Evolutionary conservation across 2,329 filamentous ascomycete genomes (phyloP).

Genomic region (Alternaria brassicicola): DNA sequence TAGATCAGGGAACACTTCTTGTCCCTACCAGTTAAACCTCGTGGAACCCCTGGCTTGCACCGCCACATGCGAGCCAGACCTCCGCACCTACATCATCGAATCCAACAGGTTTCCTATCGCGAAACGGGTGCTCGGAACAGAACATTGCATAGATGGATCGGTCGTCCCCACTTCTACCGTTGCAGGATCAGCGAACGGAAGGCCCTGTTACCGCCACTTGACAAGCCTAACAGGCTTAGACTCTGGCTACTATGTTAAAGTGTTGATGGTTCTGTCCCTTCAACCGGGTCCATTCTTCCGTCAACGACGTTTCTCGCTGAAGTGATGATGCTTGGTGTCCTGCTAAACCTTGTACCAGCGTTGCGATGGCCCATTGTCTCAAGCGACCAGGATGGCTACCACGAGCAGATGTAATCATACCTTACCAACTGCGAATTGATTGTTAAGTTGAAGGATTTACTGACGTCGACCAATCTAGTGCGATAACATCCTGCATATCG

Average conservation of each 20-base stretch:
- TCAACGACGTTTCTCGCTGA: constrained; percentile 3
- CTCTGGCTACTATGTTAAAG: background rate
- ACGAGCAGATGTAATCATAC: constrained; percentile 8
- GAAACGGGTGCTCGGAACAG: constrained; percentile 3
- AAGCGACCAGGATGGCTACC: background rate
- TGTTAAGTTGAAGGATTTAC: background rate
- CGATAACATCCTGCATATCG: constrained; percentile 8
- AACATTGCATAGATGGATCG: constrained; percentile 1
- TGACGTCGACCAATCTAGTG: constrained; percentile 2
- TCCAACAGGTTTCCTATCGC: constrained; percentile 4
- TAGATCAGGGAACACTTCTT: background rate
- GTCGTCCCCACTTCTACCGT: background rate
- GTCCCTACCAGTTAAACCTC: background rate
- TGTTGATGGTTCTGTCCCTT: background rate
- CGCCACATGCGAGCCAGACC: constrained; percentile 2
- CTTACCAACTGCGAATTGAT: background rate
- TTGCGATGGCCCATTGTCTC: constrained; percentile 4
- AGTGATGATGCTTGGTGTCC: constrained; percentile 7
- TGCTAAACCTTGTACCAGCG: constrained; percentile 8
- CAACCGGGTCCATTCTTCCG: background rate
- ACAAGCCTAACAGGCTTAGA: background rate
- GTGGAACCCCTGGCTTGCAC: background rate
- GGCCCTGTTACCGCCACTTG: background rate
- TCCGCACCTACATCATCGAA: constrained; percentile 7
- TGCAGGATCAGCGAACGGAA: background rate